Base-by-base conservation (phyloP, 495 filamentous ascomycete genomes). In the Evernia prunastri region DNA sequence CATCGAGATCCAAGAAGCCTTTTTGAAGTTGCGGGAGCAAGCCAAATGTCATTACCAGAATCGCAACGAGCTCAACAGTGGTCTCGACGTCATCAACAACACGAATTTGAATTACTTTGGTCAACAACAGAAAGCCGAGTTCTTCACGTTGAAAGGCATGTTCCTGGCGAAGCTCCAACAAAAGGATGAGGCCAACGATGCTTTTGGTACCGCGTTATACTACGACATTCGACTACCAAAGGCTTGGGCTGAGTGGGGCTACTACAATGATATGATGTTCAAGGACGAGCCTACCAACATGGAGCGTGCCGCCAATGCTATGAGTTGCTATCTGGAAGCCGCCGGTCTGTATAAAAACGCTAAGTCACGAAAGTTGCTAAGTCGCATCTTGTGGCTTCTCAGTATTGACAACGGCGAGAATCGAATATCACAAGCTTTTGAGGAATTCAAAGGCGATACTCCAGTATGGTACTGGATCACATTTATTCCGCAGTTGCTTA, bases 401-500 rank as follows among this genome's bases (percentile, higher is more conserved):
- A 97, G 92, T 72, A 78, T 99, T 64, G 95, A 99, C 71, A 90
- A 96, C 67, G 81, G 89, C 0, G 89, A 89, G 69, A 90, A 88
- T 47, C 85, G 80, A 35, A 86, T 99, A 57, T 86, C 88, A 5
- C 76, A 84, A 60, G 87, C 91, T 12, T 97, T 96, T 67, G 90
- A 95, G 65, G 88, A 89, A 64, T 97, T 90, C 78, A 96, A 96
- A 78, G 95, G 92, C 51, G 95, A 99, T 45, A 91, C 88, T 10
- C 92, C 91, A 2, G 88, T 94, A 23, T 99, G 95, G 95, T 97
- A 97, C 75, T 99, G 95, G 95, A 97, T 97, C 63, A 97, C 94
- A 0, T 99, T 92, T 73, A 97, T 99, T 67, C 95, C 95, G 29
- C 95, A 99, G 72, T 83, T 99, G 49, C 81, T 99, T 35, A 90